Evolutionary conservation across 2,329 filamentous ascomycete genomes (phyloP).

Genomic region (Ascochyta clinopodiicola): DNA sequence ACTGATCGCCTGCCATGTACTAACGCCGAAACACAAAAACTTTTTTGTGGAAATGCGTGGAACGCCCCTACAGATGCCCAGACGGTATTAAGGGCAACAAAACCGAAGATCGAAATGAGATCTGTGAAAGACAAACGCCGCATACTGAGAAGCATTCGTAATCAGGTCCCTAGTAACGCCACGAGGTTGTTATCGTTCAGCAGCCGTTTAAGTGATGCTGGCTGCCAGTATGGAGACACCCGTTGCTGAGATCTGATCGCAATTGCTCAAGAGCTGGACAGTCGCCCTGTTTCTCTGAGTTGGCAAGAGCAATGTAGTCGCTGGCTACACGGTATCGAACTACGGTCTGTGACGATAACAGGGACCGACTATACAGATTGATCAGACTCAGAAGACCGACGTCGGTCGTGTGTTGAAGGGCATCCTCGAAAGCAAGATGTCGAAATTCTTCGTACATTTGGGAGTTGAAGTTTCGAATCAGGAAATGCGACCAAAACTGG

Average conservation of each 20-base stretch:
- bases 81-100: constrained; percentile 32
- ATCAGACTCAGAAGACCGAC: constrained; percentile 68
- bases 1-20: constrained; percentile 33
- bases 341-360: constrained; percentile 56
- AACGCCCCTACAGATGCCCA: constrained; percentile 25
- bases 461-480: constrained; percentile 75
- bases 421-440: constrained; percentile 69
- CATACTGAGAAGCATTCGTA: constrained; percentile 8
- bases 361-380: constrained; percentile 68
- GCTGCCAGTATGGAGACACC: constrained; percentile 61
- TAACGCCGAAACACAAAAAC: constrained; percentile 43
- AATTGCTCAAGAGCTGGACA: constrained; percentile 59
- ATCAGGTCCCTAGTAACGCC: constrained; percentile 57
- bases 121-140: constrained; percentile 10
- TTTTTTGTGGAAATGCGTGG: constrained; percentile 39
- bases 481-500: constrained; percentile 76
- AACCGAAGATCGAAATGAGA: constrained; percentile 15
- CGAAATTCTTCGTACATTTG: constrained; percentile 79
- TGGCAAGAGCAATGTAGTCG: constrained; percentile 63
- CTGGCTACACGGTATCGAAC: constrained; percentile 61
- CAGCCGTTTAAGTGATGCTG: constrained; percentile 62
- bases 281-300: constrained; percentile 53
- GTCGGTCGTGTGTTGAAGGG: constrained; percentile 57
- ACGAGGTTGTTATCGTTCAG: constrained; percentile 59
- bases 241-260: constrained; percentile 61